phyloP scores from a whole-genome alignment of 2,329 filamentous ascomycete genomes.

The Xylaria multiplex region DNA sequence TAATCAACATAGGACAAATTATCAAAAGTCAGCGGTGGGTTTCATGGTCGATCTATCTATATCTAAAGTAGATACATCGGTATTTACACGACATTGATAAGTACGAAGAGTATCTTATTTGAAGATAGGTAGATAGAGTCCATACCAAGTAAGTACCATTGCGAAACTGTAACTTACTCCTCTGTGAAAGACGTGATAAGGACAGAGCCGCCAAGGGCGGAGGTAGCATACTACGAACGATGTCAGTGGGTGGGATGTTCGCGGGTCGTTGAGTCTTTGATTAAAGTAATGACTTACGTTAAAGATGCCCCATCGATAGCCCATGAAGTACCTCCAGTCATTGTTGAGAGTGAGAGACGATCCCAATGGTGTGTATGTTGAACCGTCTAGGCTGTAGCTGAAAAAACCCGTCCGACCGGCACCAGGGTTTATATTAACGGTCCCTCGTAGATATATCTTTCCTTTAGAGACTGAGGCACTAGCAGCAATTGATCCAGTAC shows the following conservation, averaged over 20 bases:
- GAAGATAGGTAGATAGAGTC: no score
- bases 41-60: no score
- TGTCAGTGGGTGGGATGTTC: not conserved
- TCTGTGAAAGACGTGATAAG: conserved; percentile 41
- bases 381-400: conserved; percentile 58
- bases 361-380: conserved; percentile 51
- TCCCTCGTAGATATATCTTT: conserved; percentile 53
- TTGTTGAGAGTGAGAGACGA: conserved; percentile 51
- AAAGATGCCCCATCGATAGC: conserved; percentile 61
- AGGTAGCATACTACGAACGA: conserved; percentile 52
- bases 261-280: not conserved
- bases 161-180: not conserved
- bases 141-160: no score
- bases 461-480: conserved; percentile 44
- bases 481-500: conserved; percentile 47
- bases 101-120: no score
- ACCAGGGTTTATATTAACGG: conserved; percentile 50
- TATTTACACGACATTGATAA: no score
- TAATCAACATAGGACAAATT: no score
- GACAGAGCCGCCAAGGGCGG: conserved; percentile 53
- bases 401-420: conserved; percentile 49
- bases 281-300: conserved; percentile 45
- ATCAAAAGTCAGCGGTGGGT: no score
- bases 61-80: no score
- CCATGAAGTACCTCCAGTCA: conserved; percentile 60